Percentiles rank a stretch among this genome's conserved stretches.
phyloP scores from a whole-genome alignment of 192 early-diverging fungal genomes.

The Coemansia sp. region DNA sequence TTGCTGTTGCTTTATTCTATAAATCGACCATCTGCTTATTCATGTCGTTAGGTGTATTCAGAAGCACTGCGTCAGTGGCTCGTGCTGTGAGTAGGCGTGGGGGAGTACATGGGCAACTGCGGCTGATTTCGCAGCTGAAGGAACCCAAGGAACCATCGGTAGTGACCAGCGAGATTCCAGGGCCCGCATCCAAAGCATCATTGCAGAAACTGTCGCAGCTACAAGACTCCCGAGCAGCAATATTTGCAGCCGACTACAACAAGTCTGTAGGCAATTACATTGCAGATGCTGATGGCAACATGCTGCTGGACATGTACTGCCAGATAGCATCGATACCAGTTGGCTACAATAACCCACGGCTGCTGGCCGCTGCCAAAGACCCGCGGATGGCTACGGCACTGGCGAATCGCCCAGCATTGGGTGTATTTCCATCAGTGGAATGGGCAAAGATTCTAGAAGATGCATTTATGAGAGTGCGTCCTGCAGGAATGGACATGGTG shows the following conservation, averaged over 20 bases:
- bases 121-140: conserved; percentile 28
- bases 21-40: background rate
- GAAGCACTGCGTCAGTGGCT: conserved; percentile 10
- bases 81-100: background rate
- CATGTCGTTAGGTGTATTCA: conserved; percentile 2
- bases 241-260: conserved; percentile 63
- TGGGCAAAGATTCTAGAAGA: conserved; percentile 63
- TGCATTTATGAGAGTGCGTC: conserved; percentile 66
- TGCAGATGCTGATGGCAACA: conserved; percentile 71
- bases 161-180: conserved; percentile 56
- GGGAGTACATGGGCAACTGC: background rate
- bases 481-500: conserved; percentile 65
- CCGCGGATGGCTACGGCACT: conserved; percentile 63
- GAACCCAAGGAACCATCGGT: conserved; percentile 62
- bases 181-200: conserved; percentile 57
- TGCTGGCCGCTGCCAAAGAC: conserved; percentile 54
- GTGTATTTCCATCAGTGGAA: conserved; percentile 62
- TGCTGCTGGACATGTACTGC: conserved; percentile 66
- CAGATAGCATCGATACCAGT: conserved; percentile 74
- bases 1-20: background rate
- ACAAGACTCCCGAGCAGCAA: conserved; percentile 67
- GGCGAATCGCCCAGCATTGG: conserved; percentile 66
- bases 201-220: conserved; percentile 54
- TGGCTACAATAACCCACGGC: conserved; percentile 67
- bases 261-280: conserved; percentile 74